Evolutionary conservation across 2,329 filamentous ascomycete species (phyloP).

Genomic region (Coniella vitis): DNA sequence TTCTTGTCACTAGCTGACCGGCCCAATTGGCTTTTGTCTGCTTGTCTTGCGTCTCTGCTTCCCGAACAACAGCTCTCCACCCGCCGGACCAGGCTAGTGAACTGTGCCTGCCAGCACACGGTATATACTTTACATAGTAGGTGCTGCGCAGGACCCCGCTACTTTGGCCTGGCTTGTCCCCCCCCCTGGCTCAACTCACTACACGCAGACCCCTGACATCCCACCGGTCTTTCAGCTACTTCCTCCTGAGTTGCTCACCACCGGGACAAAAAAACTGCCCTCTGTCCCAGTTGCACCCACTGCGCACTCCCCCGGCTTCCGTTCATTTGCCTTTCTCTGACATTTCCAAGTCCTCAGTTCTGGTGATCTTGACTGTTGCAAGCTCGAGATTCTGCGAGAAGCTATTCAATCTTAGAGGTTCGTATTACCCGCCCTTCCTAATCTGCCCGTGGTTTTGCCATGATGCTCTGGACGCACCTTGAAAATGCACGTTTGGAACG

Average conservation of each 20-base stretch:
- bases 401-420: slow-evolving; percentile 11
- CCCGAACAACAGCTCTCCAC: too few relatives aligned
- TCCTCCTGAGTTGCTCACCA: slow-evolving; percentile 8
- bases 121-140: too few relatives aligned
- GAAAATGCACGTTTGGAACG: background rate
- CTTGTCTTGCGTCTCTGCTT: too few relatives aligned
- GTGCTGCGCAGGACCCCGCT: too few relatives aligned
- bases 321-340: slow-evolving; percentile 11
- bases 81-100: too few relatives aligned
- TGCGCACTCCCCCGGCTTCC: slow-evolving; percentile 1
- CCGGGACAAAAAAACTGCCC: slow-evolving; percentile 16
- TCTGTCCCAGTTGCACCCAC: slow-evolving; percentile 13
- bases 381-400: slow-evolving; percentile 9
- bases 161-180: background rate
- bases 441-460: background rate
- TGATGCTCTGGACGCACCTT: background rate
- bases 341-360: background rate
- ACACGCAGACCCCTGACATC: slow-evolving; percentile 8
- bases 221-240: slow-evolving; percentile 7
- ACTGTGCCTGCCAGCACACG: too few relatives aligned
- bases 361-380: slow-evolving; percentile 8
- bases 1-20: too few relatives aligned
- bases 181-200: background rate
- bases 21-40: too few relatives aligned
- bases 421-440: background rate